Evolutionary conservation across 805 yeast genomes (phyloP), one percentile per base, ranked within the genome.

Genomic region (Metschnikowia hibisci): DNA sequence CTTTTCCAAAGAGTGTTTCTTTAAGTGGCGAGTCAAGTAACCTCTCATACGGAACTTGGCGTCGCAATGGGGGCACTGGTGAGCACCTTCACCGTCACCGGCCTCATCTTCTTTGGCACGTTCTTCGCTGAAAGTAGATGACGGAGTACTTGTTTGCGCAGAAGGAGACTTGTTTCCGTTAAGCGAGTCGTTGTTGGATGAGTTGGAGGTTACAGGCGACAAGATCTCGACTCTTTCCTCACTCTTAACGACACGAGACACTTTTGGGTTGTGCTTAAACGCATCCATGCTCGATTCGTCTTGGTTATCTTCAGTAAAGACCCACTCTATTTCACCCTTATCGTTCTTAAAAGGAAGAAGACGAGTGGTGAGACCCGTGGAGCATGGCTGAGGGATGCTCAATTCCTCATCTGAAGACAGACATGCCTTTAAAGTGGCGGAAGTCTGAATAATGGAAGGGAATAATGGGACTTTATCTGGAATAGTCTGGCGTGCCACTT

Each of bases 251-350:
- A 41, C 28, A 14, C 38, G 41, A 15, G 41, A 20, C 10, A 37
- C 41, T 20, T 28, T 34, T 11, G 36, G 25, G 20, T 23, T 35
- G 8, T 55, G 44, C 42, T 60, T 61, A 46, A 62, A 62, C 10
- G 52, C 57, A 26, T 64, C 67, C 38, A 62, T 50, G 44, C 61
- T 67, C 41, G 51, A 41, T 5, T 57, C 65, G 12, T 57, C 50
- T 12, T 39, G 49, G 14, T 44, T 36, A 55, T 69, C 74, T 32
- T 76, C 79, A 18, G 75, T 71, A 43, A 80, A 69, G 12, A 71
- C 70, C 78, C 83, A 80, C 43, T 77, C 81, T 12, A 80, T 69
- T 48, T 77, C 79, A 3, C 84, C 86, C 27, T 70, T 67, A 12
- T 58, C 61, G 52, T 77, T 78, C 38, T 73, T 74, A 48, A 71